Base-by-base conservation (phyloP, 2,329 filamentous ascomycete genomes). In the Ophiostoma novo-ulmi region DNA sequence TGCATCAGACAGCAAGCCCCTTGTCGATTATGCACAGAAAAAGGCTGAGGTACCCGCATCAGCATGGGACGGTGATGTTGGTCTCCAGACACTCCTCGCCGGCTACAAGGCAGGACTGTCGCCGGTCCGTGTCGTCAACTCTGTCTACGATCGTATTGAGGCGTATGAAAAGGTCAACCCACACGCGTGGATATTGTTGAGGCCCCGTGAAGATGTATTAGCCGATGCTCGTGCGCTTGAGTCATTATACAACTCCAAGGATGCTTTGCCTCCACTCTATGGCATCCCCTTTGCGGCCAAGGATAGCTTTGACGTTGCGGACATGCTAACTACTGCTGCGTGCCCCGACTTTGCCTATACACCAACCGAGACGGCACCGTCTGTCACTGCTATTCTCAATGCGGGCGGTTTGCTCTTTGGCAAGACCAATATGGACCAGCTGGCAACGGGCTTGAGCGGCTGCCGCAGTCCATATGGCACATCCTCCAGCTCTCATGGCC, bases 401-500 rank as follows among this genome's bases (percentile, higher is more conserved):
- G 82, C 83, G 17, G 86, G 86, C 7, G 87, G 81, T 0, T 75
- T 88, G 3, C 83, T 85, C 71, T 80, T 88, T 63, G 87, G 87
- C 39, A 89, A 88, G 75, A 81, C 81, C 14, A 85, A 85, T 74
- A 81, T 89, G 70, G 87, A 89, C 75, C 87, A 89, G 76, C 80
- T 89, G 4, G 87, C 87, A 2, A 89, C 87, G 0, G 87, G 87
- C 0, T 80, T 89, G 2, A 85, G 83, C 14, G 87, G 73, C 0
- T 70, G 87, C 20, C 85, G 84, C 5, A 87, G 85, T 1, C 85
- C 86, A 0, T 88, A 85, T 72, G 87, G 87, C 1, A 80, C 80
- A 84, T 22, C 22, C 4, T 26, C n/a, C 5, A 58, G 52, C n/a
- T 58, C 52, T 3, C 52, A 58, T 13, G 52, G 52, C 7, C 52